A percentile compares a stretch with the other conserved stretches of the same genome.
Evolutionary conservation across 768 basidiomycete species (phyloP).

Genomic region (Boletus sensibilis): DNA sequence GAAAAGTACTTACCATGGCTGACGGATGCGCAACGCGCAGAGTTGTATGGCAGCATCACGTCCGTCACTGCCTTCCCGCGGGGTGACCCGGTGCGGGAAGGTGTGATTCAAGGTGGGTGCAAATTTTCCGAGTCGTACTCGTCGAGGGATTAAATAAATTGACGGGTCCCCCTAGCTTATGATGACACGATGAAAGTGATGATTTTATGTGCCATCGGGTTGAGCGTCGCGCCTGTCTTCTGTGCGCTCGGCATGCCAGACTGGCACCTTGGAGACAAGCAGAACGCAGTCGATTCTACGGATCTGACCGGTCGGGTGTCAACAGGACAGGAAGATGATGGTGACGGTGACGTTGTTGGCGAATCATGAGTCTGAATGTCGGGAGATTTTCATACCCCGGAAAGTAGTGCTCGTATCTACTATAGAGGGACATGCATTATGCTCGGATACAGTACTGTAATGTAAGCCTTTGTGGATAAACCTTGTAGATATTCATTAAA

Average conservation of each 20-base stretch:
- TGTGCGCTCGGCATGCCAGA: slow-evolving; percentile 61
- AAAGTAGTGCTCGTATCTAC: not conserved
- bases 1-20: slow-evolving; percentile 52
- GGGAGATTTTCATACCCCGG: not conserved
- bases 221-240: slow-evolving; percentile 57
- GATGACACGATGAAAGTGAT: slow-evolving; percentile 57
- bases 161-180: slow-evolving; percentile 38
- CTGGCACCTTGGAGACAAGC: slow-evolving; percentile 65
- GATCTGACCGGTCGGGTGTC: slow-evolving; percentile 21
- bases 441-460: too few species aligned
- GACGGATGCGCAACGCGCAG: slow-evolving; percentile 39
- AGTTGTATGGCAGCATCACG: slow-evolving; percentile 56
- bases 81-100: slow-evolving; percentile 60
- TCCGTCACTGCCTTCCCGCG: slow-evolving; percentile 47
- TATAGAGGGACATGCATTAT: not conserved
- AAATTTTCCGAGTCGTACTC: not conserved
- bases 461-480: not conserved
- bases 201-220: slow-evolving; percentile 49
- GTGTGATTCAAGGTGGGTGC: slow-evolving; percentile 52
- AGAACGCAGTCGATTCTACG: slow-evolving; percentile 61
- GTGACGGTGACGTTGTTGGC: not conserved
- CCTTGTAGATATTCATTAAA: not conserved
- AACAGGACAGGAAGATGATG: not conserved
- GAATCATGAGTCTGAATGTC: not conserved
- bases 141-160: not conserved